Percentiles rank a stretch among this genome's conserved stretches.
Evolutionary conservation across 2,329 filamentous ascomycete genomes (phyloP).

Genomic region (Apiospora pterosperma): DNA sequence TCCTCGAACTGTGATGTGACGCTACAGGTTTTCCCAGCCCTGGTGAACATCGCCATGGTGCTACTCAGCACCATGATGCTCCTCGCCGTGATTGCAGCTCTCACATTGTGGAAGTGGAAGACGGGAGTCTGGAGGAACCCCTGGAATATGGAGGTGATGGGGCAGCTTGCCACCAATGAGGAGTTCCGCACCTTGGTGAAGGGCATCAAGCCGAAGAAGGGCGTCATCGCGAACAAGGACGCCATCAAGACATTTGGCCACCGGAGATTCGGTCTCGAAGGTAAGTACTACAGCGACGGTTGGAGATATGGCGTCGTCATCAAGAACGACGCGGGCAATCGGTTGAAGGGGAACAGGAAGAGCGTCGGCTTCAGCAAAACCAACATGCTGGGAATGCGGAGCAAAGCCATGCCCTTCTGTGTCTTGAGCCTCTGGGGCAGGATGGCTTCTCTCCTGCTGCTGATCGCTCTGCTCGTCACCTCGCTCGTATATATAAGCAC

Average conservation of each 20-base stretch:
- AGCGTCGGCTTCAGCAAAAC: neutral
- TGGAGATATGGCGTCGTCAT: constrained; percentile 21
- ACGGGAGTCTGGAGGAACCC: constrained; percentile 37
- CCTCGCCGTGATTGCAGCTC: constrained; percentile 23
- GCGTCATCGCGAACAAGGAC: constrained; percentile 15
- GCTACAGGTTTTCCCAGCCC: constrained; percentile 29
- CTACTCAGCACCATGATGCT: constrained; percentile 28
- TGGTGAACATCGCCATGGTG: constrained; percentile 28
- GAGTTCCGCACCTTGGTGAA: constrained; percentile 21
- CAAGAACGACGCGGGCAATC: constrained; percentile 11
- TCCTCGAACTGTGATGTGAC: constrained; percentile 25
- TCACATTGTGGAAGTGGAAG: constrained; percentile 28
- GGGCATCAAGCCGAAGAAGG: constrained; percentile 6
- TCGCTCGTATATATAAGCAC: constrained; percentile 27
- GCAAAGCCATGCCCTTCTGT: constrained; percentile 21
- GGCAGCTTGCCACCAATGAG: constrained; percentile 27
- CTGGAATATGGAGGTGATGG: constrained; percentile 37
- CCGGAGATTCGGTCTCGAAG: constrained; percentile 15
- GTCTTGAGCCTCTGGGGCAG: constrained; percentile 22
- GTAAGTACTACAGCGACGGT: constrained; percentile 17
- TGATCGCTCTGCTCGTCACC: constrained; percentile 18
- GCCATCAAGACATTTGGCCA: constrained; percentile 21
- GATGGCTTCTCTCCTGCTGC: constrained; percentile 16
- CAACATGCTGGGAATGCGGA: neutral
- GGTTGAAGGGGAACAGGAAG: constrained; percentile 10